Conservation (phyloP, 2,329 filamentous ascomycete species). For the Scytalidium sp. region DNA sequence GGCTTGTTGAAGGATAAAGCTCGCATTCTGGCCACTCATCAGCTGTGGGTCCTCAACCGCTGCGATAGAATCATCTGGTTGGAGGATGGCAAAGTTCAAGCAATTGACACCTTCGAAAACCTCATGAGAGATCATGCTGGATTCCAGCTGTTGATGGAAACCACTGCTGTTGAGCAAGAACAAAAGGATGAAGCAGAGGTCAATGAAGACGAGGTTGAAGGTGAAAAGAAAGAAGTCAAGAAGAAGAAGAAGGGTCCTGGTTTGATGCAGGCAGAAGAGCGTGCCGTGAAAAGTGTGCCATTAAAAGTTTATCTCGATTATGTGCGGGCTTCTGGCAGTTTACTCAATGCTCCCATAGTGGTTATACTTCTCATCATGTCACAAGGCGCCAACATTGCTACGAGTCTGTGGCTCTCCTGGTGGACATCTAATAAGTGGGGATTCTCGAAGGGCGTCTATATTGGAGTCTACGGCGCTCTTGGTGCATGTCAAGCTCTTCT, state of each 20-base stretch:
- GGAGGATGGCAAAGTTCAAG: constrained; percentile 79
- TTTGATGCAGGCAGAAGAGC: constrained; percentile 71
- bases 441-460: constrained; percentile 66
- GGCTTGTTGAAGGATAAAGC: constrained; percentile 87
- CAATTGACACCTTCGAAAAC: constrained; percentile 85
- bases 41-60: constrained; percentile 85
- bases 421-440: constrained; percentile 77
- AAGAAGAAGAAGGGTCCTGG: constrained; percentile 56
- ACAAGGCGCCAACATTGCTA: constrained; percentile 82
- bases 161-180: constrained; percentile 71
- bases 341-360: constrained; percentile 54
- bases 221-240: constrained; percentile 39
- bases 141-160: constrained; percentile 81
- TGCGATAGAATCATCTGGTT: constrained; percentile 94
- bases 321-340: constrained; percentile 56
- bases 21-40: constrained; percentile 88
- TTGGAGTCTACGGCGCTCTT: constrained; percentile 68
- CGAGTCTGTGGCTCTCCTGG: constrained; percentile 88
- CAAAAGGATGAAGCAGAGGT: constrained; percentile 47
- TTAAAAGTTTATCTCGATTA: constrained; percentile 66
- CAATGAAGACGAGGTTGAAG: constrained; percentile 43
- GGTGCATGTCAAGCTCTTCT: constrained; percentile 69
- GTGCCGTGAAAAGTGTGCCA: constrained; percentile 60
- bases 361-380: constrained; percentile 53
- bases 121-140: constrained; percentile 75